A percentile compares a stretch with the other conserved stretches of the same genome.
These are phyloP conservation scores for Galerina marginata DNA, from an alignment of 768 basidiomycete species.

Conservation along the genomic window DNA sequence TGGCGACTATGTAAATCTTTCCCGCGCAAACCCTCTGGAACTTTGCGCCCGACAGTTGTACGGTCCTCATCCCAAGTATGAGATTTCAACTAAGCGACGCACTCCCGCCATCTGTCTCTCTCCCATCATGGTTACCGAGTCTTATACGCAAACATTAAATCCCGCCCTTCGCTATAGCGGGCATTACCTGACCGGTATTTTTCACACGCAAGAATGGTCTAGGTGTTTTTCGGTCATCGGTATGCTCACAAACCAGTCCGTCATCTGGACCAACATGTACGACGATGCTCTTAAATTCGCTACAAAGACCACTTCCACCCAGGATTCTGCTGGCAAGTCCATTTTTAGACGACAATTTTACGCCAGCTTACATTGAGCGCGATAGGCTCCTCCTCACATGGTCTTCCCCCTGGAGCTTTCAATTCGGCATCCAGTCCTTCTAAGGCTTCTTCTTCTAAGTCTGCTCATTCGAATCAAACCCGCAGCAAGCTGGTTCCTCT, in stretches of 20 bases:
- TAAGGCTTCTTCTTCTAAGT: too few relatives aligned
- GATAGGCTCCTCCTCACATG: too few relatives aligned
- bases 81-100: not conserved
- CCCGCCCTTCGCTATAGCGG: not conserved
- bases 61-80: not conserved
- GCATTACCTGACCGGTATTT: not conserved
- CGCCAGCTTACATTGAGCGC: too few relatives aligned
- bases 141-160: not conserved
- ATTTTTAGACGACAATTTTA: too few relatives aligned
- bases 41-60: not conserved
- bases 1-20: not conserved
- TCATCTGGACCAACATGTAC: not conserved
- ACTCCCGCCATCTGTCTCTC: not conserved
- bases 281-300: not conserved
- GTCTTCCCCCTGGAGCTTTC: too few relatives aligned
- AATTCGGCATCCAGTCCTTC: too few relatives aligned
- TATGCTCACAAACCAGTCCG: not conserved
- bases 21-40: not conserved
- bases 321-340: too few relatives aligned
- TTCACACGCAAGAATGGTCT: not conserved
- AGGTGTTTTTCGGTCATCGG: not conserved
- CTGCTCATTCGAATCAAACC: too few relatives aligned
- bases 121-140: not conserved
- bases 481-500: not conserved
- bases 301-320: not conserved